Base-by-base conservation (phyloP, 805 yeast species). In the Suhomyces tanzawaensis region DNA sequence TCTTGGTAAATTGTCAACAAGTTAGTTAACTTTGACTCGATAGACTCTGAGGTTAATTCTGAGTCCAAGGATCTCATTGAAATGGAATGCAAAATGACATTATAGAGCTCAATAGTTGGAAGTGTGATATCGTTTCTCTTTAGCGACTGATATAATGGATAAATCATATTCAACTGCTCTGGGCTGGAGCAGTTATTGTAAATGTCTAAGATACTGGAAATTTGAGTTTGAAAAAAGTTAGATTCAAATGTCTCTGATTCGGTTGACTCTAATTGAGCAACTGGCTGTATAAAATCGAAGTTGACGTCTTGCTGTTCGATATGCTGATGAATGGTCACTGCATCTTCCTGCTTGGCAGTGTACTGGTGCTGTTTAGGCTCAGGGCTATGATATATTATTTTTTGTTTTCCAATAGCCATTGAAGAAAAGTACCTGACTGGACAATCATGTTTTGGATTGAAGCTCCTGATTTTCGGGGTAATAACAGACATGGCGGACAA, bases 1-100 rank as follows among this genome's bases (percentile, higher is more conserved):
- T 82, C 89, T 35, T 84, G 85, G 53, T 84, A 84, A 24, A 82
- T 79, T 15, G 78, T 81, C 45, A 84, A 61, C 41, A 84, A 55
- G 37, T 73, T 76, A 2, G 85, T 82, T 54, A 84, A 66, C 52
- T 74, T 76, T 32, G 72, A 73, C 53, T 84, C 88, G 5, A 76
- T 58, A 18, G 79, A 66, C 44, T 46, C 56, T 4, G 62, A 40
- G 3, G 49, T 37, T 3, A 31, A 8, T 15, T 56, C 61, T 3
- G 44, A 34, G 39, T 74, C 75, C 26, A 77, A 58, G 3, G 65
- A 50, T 56, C 93, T 70, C 29, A 57, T 43, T 11, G 72, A 58
- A 8, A 84, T 69, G 1, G 89, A 79, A 15, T 62, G 56, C 30
- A 84, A 59, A 4, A 83, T 78, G 13, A 72, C 60, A 42, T 77